Evolutionary conservation across 2,329 filamentous ascomycete species (phyloP).

Genomic region (Tricladium varicosporioides): DNA sequence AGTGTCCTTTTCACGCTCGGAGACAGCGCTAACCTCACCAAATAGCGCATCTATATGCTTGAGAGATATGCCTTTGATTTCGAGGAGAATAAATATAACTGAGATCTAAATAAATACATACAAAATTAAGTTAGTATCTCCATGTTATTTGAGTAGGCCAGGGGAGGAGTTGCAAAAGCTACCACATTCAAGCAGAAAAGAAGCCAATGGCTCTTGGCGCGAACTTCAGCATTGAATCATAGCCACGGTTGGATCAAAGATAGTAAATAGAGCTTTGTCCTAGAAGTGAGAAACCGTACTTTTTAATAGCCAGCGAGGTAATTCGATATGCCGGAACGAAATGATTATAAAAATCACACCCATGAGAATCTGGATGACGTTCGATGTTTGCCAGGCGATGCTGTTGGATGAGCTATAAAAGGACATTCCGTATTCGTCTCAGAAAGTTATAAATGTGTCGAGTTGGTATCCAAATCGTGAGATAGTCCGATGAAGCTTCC

Average conservation of each 20-base stretch:
- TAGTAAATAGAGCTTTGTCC: constrained; percentile 39
- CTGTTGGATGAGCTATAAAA: constrained; percentile 41
- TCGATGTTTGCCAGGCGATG: constrained; percentile 43
- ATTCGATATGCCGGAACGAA: constrained; percentile 60
- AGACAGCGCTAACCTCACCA: constrained; percentile 34
- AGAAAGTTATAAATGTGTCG: constrained; percentile 44
- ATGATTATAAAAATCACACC: constrained; percentile 54
- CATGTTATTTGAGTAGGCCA: not conserved
- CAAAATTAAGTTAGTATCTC: not conserved
- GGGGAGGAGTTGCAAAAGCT: constrained; percentile 27
- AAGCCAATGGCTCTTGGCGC: constrained; percentile 39
- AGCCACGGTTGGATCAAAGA: constrained; percentile 42
- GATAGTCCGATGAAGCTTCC: constrained; percentile 42
- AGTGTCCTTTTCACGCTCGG: constrained; percentile 32
- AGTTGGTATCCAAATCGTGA: constrained; percentile 44
- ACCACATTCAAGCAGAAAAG: constrained; percentile 39
- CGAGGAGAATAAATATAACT: constrained; percentile 50
- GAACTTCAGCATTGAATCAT: constrained; percentile 38
- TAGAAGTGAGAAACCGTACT: constrained; percentile 41
- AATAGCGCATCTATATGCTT: constrained; percentile 56
- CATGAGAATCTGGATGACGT: constrained; percentile 42
- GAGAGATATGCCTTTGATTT: constrained; percentile 53
- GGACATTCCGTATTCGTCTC: constrained; percentile 43
- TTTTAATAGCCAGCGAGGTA: constrained; percentile 63
- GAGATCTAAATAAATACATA: constrained; percentile 38